phyloP scores from a whole-genome alignment of 139 green algal species.

The Ettlia oleoabundans region DNA sequence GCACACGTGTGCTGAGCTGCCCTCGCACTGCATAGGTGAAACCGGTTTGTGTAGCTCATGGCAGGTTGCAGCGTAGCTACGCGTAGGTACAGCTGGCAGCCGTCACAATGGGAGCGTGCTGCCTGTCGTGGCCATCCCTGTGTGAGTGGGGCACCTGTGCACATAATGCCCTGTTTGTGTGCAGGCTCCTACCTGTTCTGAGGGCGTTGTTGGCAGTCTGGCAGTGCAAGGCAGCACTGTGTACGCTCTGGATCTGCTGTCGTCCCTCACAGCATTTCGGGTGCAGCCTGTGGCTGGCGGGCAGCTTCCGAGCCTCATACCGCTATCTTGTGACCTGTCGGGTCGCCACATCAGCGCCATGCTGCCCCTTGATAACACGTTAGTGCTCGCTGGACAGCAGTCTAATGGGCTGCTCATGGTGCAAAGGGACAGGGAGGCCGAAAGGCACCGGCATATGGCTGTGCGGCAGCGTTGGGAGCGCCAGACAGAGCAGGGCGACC shows the following conservation, averaged over 20 bases:
- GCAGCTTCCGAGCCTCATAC: not conserved
- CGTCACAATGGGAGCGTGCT: not conserved
- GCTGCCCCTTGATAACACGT: not conserved
- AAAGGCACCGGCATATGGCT: not conserved
- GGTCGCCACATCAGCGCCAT: not conserved
- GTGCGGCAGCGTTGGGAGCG: not conserved
- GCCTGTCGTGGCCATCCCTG: not conserved
- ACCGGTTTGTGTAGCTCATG: too few relatives aligned
- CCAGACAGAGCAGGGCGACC: not conserved
- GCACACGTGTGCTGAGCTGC: too few relatives aligned
- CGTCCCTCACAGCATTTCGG: conserved; percentile 6
- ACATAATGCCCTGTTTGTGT: too few relatives aligned
- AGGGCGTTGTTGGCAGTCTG: conserved; percentile 7
- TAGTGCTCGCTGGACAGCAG: not conserved
- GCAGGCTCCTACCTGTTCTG: conserved; percentile 24
- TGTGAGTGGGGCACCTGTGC: too few relatives aligned
- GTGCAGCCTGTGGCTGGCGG: conserved; percentile 14
- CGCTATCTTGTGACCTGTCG: not conserved
- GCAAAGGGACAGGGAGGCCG: not conserved
- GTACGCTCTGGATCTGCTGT: conserved; percentile 12
- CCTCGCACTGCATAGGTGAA: too few relatives aligned
- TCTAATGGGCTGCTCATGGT: not conserved
- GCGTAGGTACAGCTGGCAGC: not conserved
- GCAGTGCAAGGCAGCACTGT: not conserved
- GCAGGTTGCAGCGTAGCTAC: too few relatives aligned